Conservation (phyloP, 2,329 filamentous ascomycete genomes). For the Elsinoe arachidis region DNA sequence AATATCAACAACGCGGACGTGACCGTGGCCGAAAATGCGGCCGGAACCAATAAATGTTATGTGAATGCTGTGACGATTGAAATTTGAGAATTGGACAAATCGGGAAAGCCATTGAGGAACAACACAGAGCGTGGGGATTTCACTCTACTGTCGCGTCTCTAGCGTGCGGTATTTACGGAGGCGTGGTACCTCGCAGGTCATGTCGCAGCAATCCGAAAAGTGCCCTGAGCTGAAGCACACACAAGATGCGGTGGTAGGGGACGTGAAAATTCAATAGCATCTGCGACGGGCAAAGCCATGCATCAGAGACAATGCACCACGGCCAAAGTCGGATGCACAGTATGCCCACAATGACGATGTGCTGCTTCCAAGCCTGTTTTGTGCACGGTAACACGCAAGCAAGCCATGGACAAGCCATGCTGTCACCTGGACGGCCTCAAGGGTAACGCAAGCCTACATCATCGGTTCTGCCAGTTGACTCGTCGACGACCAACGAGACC, state of each 20-base stretch:
- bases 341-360: slow-evolving; percentile 9
- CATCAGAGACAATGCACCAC: background rate
- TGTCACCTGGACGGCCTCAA: slow-evolving; percentile 7
- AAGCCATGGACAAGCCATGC: slow-evolving; percentile 4
- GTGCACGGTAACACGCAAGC: background rate
- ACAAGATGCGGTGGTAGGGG: background rate
- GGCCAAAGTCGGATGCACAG: slow-evolving; percentile 5
- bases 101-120: background rate
- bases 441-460: slow-evolving; percentile 6
- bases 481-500: background rate
- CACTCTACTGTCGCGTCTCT: background rate
- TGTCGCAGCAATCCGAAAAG: background rate
- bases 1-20: background rate
- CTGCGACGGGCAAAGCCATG: background rate
- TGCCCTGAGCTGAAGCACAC: background rate
- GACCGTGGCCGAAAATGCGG: background rate
- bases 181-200: background rate
- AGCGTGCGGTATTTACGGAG: slow-evolving; percentile 9
- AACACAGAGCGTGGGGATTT: slow-evolving; percentile 11
- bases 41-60: slow-evolving; percentile 1
- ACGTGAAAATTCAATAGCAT: background rate
- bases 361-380: slow-evolving; percentile 4
- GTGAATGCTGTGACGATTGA: background rate
- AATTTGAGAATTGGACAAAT: background rate
- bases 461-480: slow-evolving; percentile 2